A percentile compares a stretch with the other conserved stretches of the same genome.
Conservation (phyloP, 1,139 yeast species). For the Lodderomyces elongisporus region DNA sequence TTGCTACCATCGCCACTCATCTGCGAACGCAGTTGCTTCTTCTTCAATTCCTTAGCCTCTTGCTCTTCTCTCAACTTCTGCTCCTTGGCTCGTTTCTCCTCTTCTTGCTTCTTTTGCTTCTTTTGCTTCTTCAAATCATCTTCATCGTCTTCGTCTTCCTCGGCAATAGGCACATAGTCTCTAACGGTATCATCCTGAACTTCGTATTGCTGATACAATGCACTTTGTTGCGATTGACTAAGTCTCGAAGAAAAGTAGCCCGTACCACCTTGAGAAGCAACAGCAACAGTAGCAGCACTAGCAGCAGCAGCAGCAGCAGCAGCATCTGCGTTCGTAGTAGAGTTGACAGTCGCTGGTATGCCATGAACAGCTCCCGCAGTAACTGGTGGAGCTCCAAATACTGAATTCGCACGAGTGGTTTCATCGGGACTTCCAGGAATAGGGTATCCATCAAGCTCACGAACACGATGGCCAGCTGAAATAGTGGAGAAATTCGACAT, state of each 20-base stretch:
- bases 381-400: constrained; percentile 38
- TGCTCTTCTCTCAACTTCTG: constrained; percentile 7
- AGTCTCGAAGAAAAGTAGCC: constrained; percentile 31
- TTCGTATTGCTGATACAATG: constrained; percentile 44
- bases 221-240: constrained; percentile 45
- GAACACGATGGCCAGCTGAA: too few species aligned
- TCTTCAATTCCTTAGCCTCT: constrained; percentile 12
- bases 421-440: constrained; percentile 46
- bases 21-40: constrained; percentile 10
- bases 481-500: background rate
- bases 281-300: constrained; percentile 24
- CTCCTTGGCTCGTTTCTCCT: constrained; percentile 14
- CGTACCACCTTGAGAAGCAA: constrained; percentile 45
- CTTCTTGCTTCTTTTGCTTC: too few species aligned
- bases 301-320: too few species aligned
- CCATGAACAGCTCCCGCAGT: constrained; percentile 13
- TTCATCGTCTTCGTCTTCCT: constrained; percentile 42
- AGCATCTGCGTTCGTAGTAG: too few species aligned
- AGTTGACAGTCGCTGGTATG: too few species aligned
- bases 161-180: constrained; percentile 36
- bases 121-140: too few species aligned
- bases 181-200: constrained; percentile 45
- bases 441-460: constrained; percentile 35
- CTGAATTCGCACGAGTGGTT: constrained; percentile 45
- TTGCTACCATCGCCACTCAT: constrained; percentile 3